Percentiles rank a stretch among this genome's conserved stretches.
These are phyloP conservation scores for Agaricus sinodeliciosus DNA, from an alignment of 768 basidiomycete species.

Conservation along the genomic window DNA sequence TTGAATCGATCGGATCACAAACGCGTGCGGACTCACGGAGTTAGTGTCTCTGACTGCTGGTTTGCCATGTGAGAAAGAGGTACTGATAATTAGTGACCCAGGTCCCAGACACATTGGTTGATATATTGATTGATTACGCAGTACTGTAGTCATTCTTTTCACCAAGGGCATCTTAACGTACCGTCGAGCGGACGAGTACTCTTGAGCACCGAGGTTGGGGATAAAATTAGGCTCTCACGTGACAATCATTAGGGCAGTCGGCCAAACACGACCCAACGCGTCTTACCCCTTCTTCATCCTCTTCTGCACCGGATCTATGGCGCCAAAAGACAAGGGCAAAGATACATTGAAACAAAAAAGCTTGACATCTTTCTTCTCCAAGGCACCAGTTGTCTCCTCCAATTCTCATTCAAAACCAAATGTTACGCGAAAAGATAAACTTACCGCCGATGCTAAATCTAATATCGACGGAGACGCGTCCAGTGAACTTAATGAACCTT, in stretches of 20 bases:
- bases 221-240: neutral
- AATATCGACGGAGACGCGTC: constrained; percentile 23
- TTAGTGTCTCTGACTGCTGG: too few relatives aligned
- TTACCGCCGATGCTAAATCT: constrained; percentile 10
- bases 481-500: constrained; percentile 26
- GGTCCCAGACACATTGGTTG: too few relatives aligned
- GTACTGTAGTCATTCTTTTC: too few relatives aligned
- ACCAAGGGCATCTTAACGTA: too few relatives aligned
- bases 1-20: neutral
- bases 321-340: constrained; percentile 33
- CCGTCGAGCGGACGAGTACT: too few relatives aligned
- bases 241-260: neutral
- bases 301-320: constrained; percentile 20
- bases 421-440: constrained; percentile 14
- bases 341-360: constrained; percentile 65
- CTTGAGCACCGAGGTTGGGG: too few relatives aligned
- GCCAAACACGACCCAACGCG: constrained; percentile 6
- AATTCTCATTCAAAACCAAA: constrained; percentile 20
- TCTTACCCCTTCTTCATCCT: neutral
- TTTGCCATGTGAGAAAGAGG: too few relatives aligned
- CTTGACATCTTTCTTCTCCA: constrained; percentile 60
- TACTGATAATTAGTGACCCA: too few relatives aligned
- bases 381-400: constrained; percentile 22
- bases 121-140: too few relatives aligned
- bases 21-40: too few relatives aligned